These are phyloP conservation scores for Chrysoporthe deuterocubensis DNA, from an alignment of 2,329 filamentous ascomycete genomes.

Conservation along the genomic window DNA sequence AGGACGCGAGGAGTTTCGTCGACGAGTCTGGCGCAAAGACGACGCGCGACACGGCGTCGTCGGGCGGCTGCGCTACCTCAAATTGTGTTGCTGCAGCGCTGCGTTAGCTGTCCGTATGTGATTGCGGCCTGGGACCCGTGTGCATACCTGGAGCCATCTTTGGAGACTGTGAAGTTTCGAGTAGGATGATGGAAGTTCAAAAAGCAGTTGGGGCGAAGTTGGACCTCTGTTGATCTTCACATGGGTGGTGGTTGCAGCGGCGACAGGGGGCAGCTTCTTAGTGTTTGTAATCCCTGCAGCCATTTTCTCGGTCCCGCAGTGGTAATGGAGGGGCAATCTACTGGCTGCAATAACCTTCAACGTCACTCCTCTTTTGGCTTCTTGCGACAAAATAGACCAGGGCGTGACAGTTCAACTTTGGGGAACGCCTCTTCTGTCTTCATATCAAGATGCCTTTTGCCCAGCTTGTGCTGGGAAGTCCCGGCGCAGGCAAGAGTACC, in stretches of 20 bases:
- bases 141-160: constrained; percentile 48
- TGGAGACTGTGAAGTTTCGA: background rate
- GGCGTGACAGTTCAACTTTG: background rate
- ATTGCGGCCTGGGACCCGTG: background rate
- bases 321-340: constrained; percentile 18
- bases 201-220: background rate
- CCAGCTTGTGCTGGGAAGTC: constrained; percentile 90
- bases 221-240: constrained; percentile 22
- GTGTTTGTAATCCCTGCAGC: constrained; percentile 20
- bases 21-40: constrained; percentile 81
- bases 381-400: background rate
- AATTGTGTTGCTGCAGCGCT: constrained; percentile 67
- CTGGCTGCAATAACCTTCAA: background rate
- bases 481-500: constrained; percentile 93
- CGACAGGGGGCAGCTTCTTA: constrained; percentile 25
- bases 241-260: constrained; percentile 17
- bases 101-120: constrained; percentile 29
- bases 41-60: constrained; percentile 84
- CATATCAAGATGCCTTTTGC: constrained; percentile 59
- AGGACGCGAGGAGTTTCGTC: constrained; percentile 81
- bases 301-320: constrained; percentile 15
- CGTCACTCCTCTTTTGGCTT: background rate
- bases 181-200: background rate
- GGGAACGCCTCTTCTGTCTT: background rate
- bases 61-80: constrained; percentile 79